Percentiles rank a stretch among this genome's conserved stretches.
These are phyloP conservation scores for Acacia concinna DNA, from an alignment of 331 rosid genomes.

Conservation along the genomic window DNA sequence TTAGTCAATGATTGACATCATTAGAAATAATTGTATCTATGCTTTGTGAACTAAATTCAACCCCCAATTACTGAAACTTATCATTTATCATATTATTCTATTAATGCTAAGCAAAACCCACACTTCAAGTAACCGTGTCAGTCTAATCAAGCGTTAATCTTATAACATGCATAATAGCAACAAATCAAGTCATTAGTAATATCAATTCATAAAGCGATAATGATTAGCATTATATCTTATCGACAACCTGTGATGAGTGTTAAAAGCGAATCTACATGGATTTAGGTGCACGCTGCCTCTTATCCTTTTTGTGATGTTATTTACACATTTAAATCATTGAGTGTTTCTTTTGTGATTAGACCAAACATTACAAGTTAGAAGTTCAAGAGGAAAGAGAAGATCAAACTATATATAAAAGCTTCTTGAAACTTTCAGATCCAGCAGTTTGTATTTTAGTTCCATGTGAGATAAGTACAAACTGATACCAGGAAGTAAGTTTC, in stretches of 20 bases:
- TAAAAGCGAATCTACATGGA: neutral
- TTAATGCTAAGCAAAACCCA: neutral
- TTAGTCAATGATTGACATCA: neutral
- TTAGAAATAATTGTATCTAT: neutral
- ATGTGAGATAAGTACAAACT: neutral
- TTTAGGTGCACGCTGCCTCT: neutral
- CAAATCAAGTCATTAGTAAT: neutral
- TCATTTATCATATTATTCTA: neutral
- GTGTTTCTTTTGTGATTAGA: neutral
- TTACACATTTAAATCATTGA: neutral
- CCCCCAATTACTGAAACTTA: neutral
- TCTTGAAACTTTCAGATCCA: constrained; percentile 9
- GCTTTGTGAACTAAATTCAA: neutral
- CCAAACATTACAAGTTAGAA: neutral
- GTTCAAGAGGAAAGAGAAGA: neutral
- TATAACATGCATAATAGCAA: neutral
- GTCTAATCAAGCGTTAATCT: neutral
- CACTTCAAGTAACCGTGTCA: neutral
- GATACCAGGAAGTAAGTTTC: constrained; percentile 5
- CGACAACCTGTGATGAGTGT: neutral
- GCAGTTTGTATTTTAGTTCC: neutral
- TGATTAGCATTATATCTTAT: neutral
- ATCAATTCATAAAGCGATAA: neutral
- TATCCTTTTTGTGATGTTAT: neutral
- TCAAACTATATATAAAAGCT: neutral